These are phyloP conservation scores for Asclepias syriaca DNA, from an alignment of 257 asterid genomes.

Conservation along the genomic window DNA sequence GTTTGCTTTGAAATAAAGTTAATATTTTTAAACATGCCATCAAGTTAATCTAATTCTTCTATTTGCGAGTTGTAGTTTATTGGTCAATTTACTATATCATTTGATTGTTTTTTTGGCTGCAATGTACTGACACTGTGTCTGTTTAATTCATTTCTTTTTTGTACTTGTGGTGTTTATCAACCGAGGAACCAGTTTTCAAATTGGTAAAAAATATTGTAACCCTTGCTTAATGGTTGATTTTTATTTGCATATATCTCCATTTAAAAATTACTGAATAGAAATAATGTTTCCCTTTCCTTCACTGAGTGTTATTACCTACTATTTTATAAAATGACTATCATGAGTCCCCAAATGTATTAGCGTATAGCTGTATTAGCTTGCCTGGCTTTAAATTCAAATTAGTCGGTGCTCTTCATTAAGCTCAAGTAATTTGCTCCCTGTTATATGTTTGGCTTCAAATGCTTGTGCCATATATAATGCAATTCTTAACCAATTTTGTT, in stretches of 20 bases:
- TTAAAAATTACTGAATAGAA: not conserved
- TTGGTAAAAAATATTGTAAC: not conserved
- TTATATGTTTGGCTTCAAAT: not conserved
- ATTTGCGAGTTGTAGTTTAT: not conserved
- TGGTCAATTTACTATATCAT: not conserved
- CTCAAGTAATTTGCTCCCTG: not conserved
- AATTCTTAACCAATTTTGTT: not conserved
- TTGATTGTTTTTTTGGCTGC: not conserved
- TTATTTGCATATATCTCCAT: not conserved
- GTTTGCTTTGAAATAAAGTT: not conserved
- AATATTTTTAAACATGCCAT: not conserved
- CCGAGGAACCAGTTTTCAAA: not conserved
- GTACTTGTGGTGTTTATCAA: not conserved
- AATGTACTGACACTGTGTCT: not conserved
- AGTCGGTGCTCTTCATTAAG: not conserved
- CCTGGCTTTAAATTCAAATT: not conserved
- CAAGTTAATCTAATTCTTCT: not conserved
- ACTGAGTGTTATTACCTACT: too few species aligned
- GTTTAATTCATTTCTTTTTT: too few species aligned
- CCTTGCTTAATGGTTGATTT: too few species aligned
- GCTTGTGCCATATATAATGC: not conserved
- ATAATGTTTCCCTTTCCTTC: not conserved
- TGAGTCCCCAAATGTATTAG: not conserved
- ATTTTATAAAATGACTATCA: not conserved
- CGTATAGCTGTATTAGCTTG: not conserved